Conservation (phyloP, 2,329 filamentous ascomycete genomes). For the Sporothrix brasiliensis region DNA sequence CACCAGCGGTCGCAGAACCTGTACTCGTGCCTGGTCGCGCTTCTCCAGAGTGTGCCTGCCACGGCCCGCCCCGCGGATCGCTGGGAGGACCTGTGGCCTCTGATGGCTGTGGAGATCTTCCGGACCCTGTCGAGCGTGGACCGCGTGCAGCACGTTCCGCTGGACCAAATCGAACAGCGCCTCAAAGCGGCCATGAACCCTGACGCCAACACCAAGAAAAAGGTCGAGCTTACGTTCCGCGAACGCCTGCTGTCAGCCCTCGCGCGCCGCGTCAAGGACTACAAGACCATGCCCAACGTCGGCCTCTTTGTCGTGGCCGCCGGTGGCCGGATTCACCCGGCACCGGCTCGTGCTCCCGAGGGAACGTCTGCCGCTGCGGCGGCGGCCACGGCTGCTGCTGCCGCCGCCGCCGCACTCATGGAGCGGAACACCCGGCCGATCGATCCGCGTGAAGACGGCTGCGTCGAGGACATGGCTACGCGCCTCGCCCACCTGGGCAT, state of each 20-base stretch:
- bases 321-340: constrained; percentile 49
- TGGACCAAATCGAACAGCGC: constrained; percentile 32
- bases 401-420: constrained; percentile 7
- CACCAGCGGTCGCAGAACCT: constrained; percentile 53
- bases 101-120: constrained; percentile 61
- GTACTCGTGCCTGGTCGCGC: constrained; percentile 57
- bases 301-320: constrained; percentile 60
- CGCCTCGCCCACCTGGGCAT: constrained; percentile 81
- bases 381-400: constrained; percentile 39
- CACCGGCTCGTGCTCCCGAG: constrained; percentile 41
- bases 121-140: constrained; percentile 44
- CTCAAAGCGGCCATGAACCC: constrained; percentile 29
- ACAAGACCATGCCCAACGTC: constrained; percentile 56
- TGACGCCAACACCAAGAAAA: constrained; percentile 38
- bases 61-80: constrained; percentile 48
- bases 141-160: constrained; percentile 12
- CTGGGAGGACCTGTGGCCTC: constrained; percentile 57
- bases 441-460: constrained; percentile 52
- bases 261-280: constrained; percentile 55
- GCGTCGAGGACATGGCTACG: constrained; percentile 69
- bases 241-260: constrained; percentile 54
- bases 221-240: constrained; percentile 56
- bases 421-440: constrained; percentile 20
- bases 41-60: constrained; percentile 56
- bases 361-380: constrained; percentile 40